Conservation (phyloP, 2,329 filamentous ascomycete species). For the Exophiala xenobiotica region DNA sequence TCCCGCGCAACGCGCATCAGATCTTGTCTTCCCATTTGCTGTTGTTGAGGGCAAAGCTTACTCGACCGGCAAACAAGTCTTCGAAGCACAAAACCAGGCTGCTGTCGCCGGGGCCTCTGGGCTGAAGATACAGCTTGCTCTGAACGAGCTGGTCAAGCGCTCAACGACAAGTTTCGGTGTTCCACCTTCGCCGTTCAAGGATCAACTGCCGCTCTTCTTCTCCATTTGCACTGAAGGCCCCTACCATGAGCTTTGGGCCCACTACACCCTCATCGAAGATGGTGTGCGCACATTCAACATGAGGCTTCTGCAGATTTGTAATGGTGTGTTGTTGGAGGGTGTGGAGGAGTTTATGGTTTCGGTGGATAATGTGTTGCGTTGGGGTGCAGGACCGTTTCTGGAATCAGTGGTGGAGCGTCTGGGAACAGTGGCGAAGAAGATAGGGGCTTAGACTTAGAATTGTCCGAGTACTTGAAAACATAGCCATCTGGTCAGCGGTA, state of each 20-base stretch:
- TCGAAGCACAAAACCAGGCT: slow-evolving; percentile 26
- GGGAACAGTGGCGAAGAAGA: neutral
- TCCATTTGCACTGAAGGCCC: slow-evolving; percentile 31
- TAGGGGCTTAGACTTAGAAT: too few relatives aligned
- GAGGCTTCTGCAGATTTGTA: slow-evolving; percentile 15
- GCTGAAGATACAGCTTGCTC: slow-evolving; percentile 15
- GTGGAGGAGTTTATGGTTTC: slow-evolving; percentile 11
- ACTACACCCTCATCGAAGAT: slow-evolving; percentile 17
- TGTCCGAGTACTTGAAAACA: too few relatives aligned
- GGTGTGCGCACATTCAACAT: slow-evolving; percentile 12
- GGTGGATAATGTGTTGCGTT: slow-evolving; percentile 15
- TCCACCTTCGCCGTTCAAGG: slow-evolving; percentile 20
- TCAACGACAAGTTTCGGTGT: neutral
- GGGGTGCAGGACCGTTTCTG: slow-evolving; percentile 16
- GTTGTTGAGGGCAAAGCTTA: slow-evolving; percentile 25
- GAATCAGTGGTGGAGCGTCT: slow-evolving; percentile 21
- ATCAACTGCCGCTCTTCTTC: slow-evolving; percentile 28
- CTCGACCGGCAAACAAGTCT: slow-evolving; percentile 21
- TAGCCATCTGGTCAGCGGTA: too few relatives aligned
- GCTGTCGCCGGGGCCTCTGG: slow-evolving; percentile 20
- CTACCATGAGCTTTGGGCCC: slow-evolving; percentile 30
- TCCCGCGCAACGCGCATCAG: neutral
- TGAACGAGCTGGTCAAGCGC: slow-evolving; percentile 6
- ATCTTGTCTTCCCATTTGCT: slow-evolving; percentile 16
- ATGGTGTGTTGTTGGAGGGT: slow-evolving; percentile 8